Conservation (phyloP, 164 flowering plant genomes). For the Annona cherimola region DNA sequence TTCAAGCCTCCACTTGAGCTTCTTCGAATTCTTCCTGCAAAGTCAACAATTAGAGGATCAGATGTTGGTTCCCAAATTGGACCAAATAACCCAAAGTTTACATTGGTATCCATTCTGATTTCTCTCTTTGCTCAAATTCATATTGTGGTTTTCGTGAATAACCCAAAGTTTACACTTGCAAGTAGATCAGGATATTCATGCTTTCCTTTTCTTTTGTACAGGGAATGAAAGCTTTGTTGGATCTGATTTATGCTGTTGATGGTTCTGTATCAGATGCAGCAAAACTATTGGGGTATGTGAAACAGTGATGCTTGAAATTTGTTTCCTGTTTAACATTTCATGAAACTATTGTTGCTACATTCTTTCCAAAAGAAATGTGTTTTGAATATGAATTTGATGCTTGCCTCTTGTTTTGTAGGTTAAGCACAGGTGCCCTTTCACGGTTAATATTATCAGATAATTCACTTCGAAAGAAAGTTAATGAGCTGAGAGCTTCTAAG, state of each 20-base stretch:
- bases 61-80: constrained; percentile 81
- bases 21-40: constrained; percentile 81
- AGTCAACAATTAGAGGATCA: constrained; percentile 65
- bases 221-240: constrained; percentile 95
- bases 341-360: no score
- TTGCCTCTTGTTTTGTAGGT: no score
- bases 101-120: constrained; percentile 33
- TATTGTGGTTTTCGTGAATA: background rate
- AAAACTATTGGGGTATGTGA: constrained; percentile 60
- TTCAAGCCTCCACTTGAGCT: constrained; percentile 86
- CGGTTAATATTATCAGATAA: no score
- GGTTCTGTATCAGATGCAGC: constrained; percentile 85
- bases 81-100: constrained; percentile 84
- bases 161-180: background rate
- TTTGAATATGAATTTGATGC: no score
- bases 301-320: constrained; percentile 1
- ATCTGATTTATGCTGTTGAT: constrained; percentile 62
- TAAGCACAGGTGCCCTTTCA: no score
- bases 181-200: background rate
- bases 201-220: constrained; percentile 18
- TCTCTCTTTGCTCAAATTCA: background rate
- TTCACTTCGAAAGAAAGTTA: no score
- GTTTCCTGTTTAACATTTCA: background rate
- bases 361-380: no score
- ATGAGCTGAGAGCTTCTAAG: no score